Base-by-base conservation (phyloP, 2,329 filamentous ascomycete species). In the Aspergillus ustus region DNA sequence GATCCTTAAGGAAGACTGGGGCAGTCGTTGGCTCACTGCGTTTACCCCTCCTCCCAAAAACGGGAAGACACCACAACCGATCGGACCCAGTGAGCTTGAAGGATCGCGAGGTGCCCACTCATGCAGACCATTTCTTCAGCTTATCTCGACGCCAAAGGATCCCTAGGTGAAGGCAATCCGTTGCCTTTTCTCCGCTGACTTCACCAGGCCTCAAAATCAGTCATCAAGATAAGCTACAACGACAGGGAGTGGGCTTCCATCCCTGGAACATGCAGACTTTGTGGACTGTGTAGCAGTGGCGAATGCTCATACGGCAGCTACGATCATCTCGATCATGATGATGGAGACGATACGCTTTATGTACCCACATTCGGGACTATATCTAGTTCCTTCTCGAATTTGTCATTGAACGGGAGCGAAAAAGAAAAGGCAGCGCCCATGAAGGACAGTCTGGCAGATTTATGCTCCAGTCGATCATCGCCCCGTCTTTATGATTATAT, bases 161-260 rank as follows among this genome's bases (percentile, higher is more conserved):
- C 48, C 48, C 22, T 25, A 31, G 17, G 43, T 46, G 29, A 22
- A 52, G 51, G 55, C 37, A 48, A 58, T 22, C 55, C 48, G 55
- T 51, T 58, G 55, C 48, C 48, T 51, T 58, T 13, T 15, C 15
- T 20, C 29, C 29, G 28, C 9, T n/a, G 34, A 40, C 6, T 40
- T 40, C 48, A n/a, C 43, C 19, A 28, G n/a, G 4, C 43, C 50
- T 28, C 44, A 43, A 51, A 51, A 34, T 54, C 57, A 28, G 58
- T 56, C 45, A 55, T 60, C 31, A 13, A 61, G 59, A 61, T 56
- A 61, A 61, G 52, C 59, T 56, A 48, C 37, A 7, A 46, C 56
- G 52, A 52, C 48, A 52, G 59, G 52, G 52, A 55, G 52, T 40
- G 48, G 52, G 37, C 52, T 45, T 15, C 22, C 40, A 46, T 51